Base-by-base conservation (phyloP, 345 rosid species). In the Acer negundo region DNA sequence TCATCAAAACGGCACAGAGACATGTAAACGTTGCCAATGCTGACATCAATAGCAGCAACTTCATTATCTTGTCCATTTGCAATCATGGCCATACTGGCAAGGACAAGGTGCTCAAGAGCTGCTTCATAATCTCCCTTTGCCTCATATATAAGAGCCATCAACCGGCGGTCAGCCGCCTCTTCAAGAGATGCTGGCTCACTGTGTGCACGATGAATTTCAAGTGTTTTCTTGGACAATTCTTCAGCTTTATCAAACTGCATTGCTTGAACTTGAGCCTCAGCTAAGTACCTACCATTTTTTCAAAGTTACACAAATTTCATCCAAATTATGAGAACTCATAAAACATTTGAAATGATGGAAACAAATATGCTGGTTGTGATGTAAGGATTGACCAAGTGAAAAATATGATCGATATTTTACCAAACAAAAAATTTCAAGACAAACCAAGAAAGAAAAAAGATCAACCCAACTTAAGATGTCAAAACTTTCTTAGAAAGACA, bases 61-160 rank as follows among this genome's bases (percentile, higher is more conserved):
- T 94, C 99, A 1, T 81, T 88, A 72, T 93, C 99, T 78, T 93
- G 99, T 59, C 93, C 98, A 55, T 86, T 91, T 0, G 99, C 97
- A 73, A 93, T 92, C 99, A 94, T 97, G 12, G 98, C 97, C 99
- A 94, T 97, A 83, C 99, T 97, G 35, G 99, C 96, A 51, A 97
- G 95, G 61, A 97, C 99, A 76, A 97, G 98, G 61, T 94, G 97
- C 86, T 97, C 99, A 0, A 97, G 97, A 22, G 98, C 96, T 10
- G 89, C 79, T 78, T 94, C 99, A 38, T 89, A 94, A 74, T 97
- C 98, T 80, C 98, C 98, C 82, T 93, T 93, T 16, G 99, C 99
- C 90, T 97, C 99, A 0, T 85, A 93, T 58, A 97, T 68, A 10
- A 97, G 94, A 67, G 98, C 99, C 97, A 93, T 97, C 75, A 97